Evolutionary conservation across 1,284 basidiomycete species (phyloP).

Genomic region (Austroboletus sp.): DNA sequence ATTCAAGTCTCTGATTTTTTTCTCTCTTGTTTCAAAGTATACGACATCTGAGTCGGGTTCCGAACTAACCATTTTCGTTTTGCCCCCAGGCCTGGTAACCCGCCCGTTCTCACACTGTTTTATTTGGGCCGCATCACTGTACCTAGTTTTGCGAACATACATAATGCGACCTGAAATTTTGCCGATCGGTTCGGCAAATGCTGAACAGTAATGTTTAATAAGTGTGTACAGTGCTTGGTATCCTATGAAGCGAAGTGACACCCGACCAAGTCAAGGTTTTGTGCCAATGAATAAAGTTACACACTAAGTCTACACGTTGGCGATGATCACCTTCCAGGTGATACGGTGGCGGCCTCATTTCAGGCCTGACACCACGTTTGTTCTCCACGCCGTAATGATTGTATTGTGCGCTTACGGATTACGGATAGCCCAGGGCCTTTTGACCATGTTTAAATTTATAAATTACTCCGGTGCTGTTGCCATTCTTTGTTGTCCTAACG

Average conservation of each 20-base stretch:
- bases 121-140: constrained; percentile 13
- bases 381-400: constrained; percentile 13
- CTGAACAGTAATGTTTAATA: not conserved
- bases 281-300: constrained; percentile 3
- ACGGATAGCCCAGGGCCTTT: constrained; percentile 6
- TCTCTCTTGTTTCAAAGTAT: constrained; percentile 1
- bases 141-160: constrained; percentile 7
- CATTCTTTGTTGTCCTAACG: not conserved
- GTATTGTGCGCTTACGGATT: constrained; percentile 13
- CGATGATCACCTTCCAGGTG: constrained; percentile 2
- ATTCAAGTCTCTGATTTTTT: constrained; percentile 67
- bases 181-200: not conserved
- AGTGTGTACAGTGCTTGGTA: no score
- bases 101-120: not conserved
- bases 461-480: constrained; percentile 1
- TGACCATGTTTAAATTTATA: constrained; percentile 19
- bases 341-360: constrained; percentile 22
- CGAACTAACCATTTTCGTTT: constrained; percentile 14
- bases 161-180: not conserved
- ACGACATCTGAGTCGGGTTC: not conserved
- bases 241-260: constrained; percentile 4
- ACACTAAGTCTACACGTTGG: not conserved
- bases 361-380: constrained; percentile 13
- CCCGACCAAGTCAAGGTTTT: not conserved
- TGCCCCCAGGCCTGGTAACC: constrained; percentile 2